Evolutionary conservation across 768 basidiomycete species (phyloP), one percentile per base, ranked within the genome.

Genomic region (Boletus insuetus): DNA sequence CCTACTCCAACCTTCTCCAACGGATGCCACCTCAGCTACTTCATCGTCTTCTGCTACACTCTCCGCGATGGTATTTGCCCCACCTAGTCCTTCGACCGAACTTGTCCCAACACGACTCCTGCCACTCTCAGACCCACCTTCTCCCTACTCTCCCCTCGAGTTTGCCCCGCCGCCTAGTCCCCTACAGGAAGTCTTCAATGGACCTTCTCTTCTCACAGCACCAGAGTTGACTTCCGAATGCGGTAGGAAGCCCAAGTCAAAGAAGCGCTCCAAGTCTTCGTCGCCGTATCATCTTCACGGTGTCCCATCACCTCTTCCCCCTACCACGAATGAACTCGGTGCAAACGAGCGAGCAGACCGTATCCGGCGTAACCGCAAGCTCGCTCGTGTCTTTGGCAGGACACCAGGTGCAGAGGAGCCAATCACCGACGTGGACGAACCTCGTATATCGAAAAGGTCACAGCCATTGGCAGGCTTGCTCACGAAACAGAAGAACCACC

Each of bases 321-420:
- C 84, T 2, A 87, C 87, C 3, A 84, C 83, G 6, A 91, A 92
- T 70, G 71, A 78, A 58, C 83, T 91, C 45, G 75, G 76, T 58
- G 73, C 83, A 17, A 75, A 78, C 12, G 83, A 87, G 59, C 88
- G 91, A 31, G 81, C 86, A 0, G 88, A 88, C 47, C 82, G 87
- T 53, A 75, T 93, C 32, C 77, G 82, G 51, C 87, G 85, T 61
- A 82, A 84, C 48, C 84, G 86, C 63, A 94, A 94, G 69, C 80
- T 93, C 46, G 78, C 86, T n/a, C 85, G 86, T 58, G 73, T 93
- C n/a, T 85, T 93, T 51, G 91, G 91, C 40, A 78, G 83, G 69
- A 82, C 78, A 4, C 88, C 86, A 4, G 77, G 74, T 6, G 73
- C 76, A 5, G 79, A 80, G 11, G 72, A 69, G 7, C 58, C 69